Evolutionary conservation across 1,284 basidiomycete species (phyloP), one percentile per base, ranked within the genome.

Genomic region (Microbotryomycetes sp.): DNA sequence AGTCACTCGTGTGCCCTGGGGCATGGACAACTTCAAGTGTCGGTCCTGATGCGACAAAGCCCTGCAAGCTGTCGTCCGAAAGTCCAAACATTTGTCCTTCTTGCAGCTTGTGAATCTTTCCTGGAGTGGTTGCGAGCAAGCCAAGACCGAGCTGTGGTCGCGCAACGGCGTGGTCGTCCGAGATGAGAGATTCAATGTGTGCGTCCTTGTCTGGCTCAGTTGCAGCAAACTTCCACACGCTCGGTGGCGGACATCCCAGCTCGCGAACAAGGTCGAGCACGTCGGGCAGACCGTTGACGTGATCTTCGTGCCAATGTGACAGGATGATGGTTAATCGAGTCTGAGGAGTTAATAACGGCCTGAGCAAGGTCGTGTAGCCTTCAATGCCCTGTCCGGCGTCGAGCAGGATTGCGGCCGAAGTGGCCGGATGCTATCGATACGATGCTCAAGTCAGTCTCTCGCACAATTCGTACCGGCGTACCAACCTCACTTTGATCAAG

Each of bases 1-100:
- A 93, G 75, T 97, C 93, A 41, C 79, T 73, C 0, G 93, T 97
- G 73, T 97, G 94, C 0, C 93, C 94, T 0, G 93, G 94, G 0
- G 91, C 87, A 72, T 89, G 86, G 0, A 97, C 69, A 18, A 94
- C 83, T 16, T 60, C 47, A 0, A 67, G 72, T 70, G 87, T 83
- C 0, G 73, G 75, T 50, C 87, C 81, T 45, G 72, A 62, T 24
- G 88, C 76, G 61, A 83, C 80, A 62, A 88, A 84, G 56, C 87
- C 60, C 1, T 73, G 61, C 3, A 80, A 80, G 2, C 71, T 67
- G 0, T 79, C 73, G 35, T 75, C 70, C 4, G 81, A 79, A 0
- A 78, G 75, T 71, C 78, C 83, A 13, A 77, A 76, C 24, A 76
- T 79, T 0, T 76, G 70, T 0, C 78, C 75, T 28, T 86, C 72